Percentiles rank a stretch among this genome's conserved stretches.
These are phyloP conservation scores for Auricularia sp. DNA, from an alignment of 768 basidiomycete species.

Conservation along the genomic window DNA sequence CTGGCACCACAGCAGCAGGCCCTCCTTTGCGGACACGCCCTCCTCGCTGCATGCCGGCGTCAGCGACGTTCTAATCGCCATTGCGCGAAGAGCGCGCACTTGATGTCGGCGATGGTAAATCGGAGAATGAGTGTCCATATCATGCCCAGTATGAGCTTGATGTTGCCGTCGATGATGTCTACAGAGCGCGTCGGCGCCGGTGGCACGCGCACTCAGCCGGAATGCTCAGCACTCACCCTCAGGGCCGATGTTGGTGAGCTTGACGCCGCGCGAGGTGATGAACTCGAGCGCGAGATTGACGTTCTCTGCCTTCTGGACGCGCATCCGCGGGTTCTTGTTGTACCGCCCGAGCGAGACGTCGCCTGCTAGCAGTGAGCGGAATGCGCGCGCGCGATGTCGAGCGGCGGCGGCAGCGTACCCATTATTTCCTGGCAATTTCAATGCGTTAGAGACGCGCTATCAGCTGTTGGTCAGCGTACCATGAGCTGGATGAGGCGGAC, in stretches of 20 bases:
- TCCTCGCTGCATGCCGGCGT: constrained; percentile 59
- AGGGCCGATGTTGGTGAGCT: constrained; percentile 94
- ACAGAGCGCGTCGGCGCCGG: neutral
- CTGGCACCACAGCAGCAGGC: constrained; percentile 95
- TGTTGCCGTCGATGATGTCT: constrained; percentile 99
- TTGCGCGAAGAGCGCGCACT: constrained; percentile 37
- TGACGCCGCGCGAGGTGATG: constrained; percentile 87
- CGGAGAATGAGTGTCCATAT: constrained; percentile 97
- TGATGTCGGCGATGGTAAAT: constrained; percentile 97
- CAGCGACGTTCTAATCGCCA: constrained; percentile 3
- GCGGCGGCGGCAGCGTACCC: constrained; percentile 43
- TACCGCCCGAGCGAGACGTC: constrained; percentile 91
- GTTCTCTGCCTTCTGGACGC: constrained; percentile 97
- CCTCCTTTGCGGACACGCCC: constrained; percentile 97
- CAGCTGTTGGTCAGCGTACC: constrained; percentile 34
- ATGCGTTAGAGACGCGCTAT: neutral
- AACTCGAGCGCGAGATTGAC: constrained; percentile 94
- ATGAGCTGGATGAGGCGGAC: constrained; percentile 91
- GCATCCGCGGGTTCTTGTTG: constrained; percentile 80
- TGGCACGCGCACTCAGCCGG: neutral
- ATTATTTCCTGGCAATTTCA: constrained; percentile 72
- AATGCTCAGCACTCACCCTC: constrained; percentile 46
- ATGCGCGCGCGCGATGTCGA: constrained; percentile 3
- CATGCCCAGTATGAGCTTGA: constrained; percentile 97
- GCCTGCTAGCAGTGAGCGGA: constrained; percentile 32